Percentiles rank a stretch among this genome's conserved stretches.
These are phyloP conservation scores for Fraxinus pennsylvanica DNA, from an alignment of 257 asterid species.

Conservation along the genomic window DNA sequence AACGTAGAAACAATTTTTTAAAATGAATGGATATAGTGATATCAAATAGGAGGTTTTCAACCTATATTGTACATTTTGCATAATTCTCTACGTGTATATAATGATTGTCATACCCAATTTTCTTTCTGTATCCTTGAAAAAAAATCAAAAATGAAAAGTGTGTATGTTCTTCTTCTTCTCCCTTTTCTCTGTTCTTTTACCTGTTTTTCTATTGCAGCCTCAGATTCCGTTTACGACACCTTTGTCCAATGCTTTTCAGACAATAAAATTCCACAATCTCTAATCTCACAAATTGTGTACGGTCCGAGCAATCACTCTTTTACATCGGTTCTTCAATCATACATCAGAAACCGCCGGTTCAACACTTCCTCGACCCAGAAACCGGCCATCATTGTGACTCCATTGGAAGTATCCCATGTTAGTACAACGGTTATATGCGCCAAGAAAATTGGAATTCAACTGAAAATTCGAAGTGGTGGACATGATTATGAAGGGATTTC, in stretches of 20 bases:
- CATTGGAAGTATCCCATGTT: constrained; percentile 38
- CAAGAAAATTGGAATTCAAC: constrained; percentile 33
- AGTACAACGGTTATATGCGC: constrained; percentile 50
- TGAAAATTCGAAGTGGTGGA: constrained; percentile 67
- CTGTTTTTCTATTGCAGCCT: constrained; percentile 1
- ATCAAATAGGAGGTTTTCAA: too few relatives aligned
- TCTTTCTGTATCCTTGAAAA: background rate
- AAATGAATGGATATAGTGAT: too few relatives aligned
- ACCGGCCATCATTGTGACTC: constrained; percentile 46
- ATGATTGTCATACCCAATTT: too few relatives aligned
- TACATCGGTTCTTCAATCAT: constrained; percentile 34
- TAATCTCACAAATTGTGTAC: constrained; percentile 35
- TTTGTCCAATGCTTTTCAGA: constrained; percentile 35
- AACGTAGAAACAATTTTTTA: too few relatives aligned
- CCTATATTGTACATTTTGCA: too few relatives aligned
- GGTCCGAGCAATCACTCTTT: constrained; percentile 40
- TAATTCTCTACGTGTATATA: too few relatives aligned
- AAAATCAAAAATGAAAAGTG: constrained; percentile 8
- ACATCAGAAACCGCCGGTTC: constrained; percentile 55
- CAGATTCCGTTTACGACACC: constrained; percentile 25
- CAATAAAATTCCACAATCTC: constrained; percentile 25
- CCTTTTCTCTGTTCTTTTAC: constrained; percentile 3
- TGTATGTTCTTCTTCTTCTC: background rate
- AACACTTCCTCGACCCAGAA: constrained; percentile 47
- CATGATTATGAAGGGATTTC: constrained; percentile 64